Percentiles rank a stretch among this genome's conserved stretches.
These are phyloP conservation scores for Annulohypoxylon nitens DNA, from an alignment of 495 filamentous ascomycete genomes.

Conservation along the genomic window DNA sequence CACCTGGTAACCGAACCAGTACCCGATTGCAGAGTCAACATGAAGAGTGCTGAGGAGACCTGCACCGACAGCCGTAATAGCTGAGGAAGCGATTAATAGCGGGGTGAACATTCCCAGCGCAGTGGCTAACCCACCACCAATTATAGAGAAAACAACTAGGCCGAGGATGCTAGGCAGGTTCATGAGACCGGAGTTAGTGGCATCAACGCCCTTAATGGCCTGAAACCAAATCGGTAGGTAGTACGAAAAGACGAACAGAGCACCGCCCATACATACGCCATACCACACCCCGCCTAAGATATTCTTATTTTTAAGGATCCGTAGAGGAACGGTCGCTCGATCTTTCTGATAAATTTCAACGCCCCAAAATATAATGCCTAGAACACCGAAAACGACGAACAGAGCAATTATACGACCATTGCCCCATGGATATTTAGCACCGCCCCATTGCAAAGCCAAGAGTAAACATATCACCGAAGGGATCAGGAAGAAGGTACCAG, in stretches of 20 bases:
- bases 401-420: slow-evolving; percentile 75
- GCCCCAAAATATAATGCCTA: slow-evolving; percentile 56
- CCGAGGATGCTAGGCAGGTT: slow-evolving; percentile 80
- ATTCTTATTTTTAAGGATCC: slow-evolving; percentile 35
- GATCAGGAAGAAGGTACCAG: slow-evolving; percentile 57
- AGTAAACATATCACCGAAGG: slow-evolving; percentile 68
- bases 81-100: slow-evolving; percentile 60
- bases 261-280: slow-evolving; percentile 39
- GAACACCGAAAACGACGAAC: slow-evolving; percentile 75
- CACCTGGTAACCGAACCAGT: slow-evolving; percentile 85
- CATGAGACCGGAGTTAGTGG: slow-evolving; percentile 80
- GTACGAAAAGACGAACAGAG: slow-evolving; percentile 71
- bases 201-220: slow-evolving; percentile 77
- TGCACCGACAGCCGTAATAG: slow-evolving; percentile 73
- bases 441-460: slow-evolving; percentile 90
- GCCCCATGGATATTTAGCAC: slow-evolving; percentile 75
- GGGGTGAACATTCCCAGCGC: slow-evolving; percentile 68
- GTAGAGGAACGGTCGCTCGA: slow-evolving; percentile 28
- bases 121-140: slow-evolving; percentile 71
- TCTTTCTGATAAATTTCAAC: slow-evolving; percentile 29
- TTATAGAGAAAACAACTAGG: slow-evolving; percentile 71
- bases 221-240: slow-evolving; percentile 94
- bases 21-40: slow-evolving; percentile 62
- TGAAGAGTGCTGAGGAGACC: slow-evolving; percentile 77
- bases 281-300: slow-evolving; percentile 33